A percentile compares a stretch with the other conserved stretches of the same genome.
phyloP scores from a whole-genome alignment of 1,284 basidiomycete genomes.

The Phlebopus sp. region DNA sequence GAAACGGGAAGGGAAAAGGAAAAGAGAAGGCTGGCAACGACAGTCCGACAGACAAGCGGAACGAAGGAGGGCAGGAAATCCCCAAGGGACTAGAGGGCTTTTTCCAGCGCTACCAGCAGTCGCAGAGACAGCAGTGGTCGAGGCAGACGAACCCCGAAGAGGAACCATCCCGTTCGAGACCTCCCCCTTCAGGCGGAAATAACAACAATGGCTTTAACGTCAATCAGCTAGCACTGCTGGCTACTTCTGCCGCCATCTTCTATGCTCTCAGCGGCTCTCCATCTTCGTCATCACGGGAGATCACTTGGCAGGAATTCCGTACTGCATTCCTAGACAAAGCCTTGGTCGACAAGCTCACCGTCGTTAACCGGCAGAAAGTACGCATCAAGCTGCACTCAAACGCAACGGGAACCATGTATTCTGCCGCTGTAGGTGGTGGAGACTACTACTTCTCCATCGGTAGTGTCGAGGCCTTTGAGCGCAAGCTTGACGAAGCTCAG shows the following conservation, averaged over 20 bases:
- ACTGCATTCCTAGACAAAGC: conserved; percentile 95
- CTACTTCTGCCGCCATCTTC: conserved; percentile 60
- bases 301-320: conserved; percentile 98
- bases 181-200: conserved; percentile 45
- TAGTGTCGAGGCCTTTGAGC: conserved; percentile 95
- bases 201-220: conserved; percentile 50
- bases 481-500: conserved; percentile 92
- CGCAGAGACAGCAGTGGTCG: conserved; percentile 36
- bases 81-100: conserved; percentile 72
- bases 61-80: conserved; percentile 22
- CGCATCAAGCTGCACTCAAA: conserved; percentile 87
- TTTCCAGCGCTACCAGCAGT: conserved; percentile 71
- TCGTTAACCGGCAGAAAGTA: conserved; percentile 90
- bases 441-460: conserved; percentile 97
- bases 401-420: conserved; percentile 74
- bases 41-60: conserved; percentile 22
- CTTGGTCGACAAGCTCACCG: conserved; percentile 91
- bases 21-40: conserved; percentile 39
- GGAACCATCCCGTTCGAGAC: conserved; percentile 38
- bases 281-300: conserved; percentile 72
- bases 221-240: conserved; percentile 59
- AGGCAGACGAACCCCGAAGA: conserved; percentile 35
- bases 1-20: conserved; percentile 28
- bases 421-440: conserved; percentile 46
- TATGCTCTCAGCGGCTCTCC: conserved; percentile 66